Base-by-base conservation (phyloP, 2,329 filamentous ascomycete species). In the Metarhizium sp. region DNA sequence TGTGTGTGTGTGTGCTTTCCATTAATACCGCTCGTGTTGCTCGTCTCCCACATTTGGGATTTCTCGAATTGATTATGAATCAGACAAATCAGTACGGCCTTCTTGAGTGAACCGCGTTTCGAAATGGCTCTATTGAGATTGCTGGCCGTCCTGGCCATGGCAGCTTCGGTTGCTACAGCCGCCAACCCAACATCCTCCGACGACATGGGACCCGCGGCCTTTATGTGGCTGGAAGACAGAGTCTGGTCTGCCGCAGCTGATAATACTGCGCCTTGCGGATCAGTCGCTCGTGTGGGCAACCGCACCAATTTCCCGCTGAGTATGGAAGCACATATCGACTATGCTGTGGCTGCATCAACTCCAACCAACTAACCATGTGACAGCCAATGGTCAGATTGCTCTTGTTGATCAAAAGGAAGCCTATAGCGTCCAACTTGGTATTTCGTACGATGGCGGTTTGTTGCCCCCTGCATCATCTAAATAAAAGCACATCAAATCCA, bases 151-250 rank as follows among this genome's bases (percentile, higher is more conserved):
- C 18, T 63, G 29, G 40, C 51, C 47, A 49, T 55, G 38, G 34
- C 54, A 34, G 29, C 49, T 18, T 18, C 48, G 20, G 30, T 43
- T 18, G 43, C 42, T 4, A 45, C 18, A n/a, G 56, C 56, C 6
- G 53, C 40, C 25, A 1, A 51, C 30, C 54, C 43, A 18, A 3
- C 14, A 14, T 25, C n/a, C 11, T 57, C 62, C 34, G 60, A 65
- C n/a, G 64, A 68, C 38, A 74, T 74, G 69, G 81, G 80, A 11
- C 80, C 80, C 7, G 79, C 80, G 20, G 79, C 78, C 10, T 82
- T 85, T 63, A 70, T 84, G 67, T 85, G 81, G 81, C 82, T 81
- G 4, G 63, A 72, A 14, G 80, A 84, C 65, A 73, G 81, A 52
- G 69, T 71, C 45, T 86, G 81, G 80, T 71, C 71, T 51, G 77